Evolutionary conservation across 345 rosid species (phyloP).

Genomic region (Sonneratia caseolaris): DNA sequence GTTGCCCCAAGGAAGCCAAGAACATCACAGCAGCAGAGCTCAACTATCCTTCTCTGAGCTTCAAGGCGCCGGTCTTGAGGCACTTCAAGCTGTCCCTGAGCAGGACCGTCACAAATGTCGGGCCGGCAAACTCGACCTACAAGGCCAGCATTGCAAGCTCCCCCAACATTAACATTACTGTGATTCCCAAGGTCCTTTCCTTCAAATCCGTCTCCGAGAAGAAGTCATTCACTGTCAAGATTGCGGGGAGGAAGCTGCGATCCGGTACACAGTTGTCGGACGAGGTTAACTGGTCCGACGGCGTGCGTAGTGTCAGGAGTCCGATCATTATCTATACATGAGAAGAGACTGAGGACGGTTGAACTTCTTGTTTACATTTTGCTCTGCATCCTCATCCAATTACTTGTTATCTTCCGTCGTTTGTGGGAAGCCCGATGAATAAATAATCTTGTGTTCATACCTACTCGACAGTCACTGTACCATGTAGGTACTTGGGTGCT

Average conservation of each 20-base stretch:
- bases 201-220: background rate
- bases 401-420: no score
- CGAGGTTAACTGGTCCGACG: conserved; percentile 12
- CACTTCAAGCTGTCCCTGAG: background rate
- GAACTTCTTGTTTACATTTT: no score
- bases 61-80: background rate
- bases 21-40: background rate
- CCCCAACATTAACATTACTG: background rate
- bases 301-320: conserved; percentile 10
- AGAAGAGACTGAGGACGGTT: no score
- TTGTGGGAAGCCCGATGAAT: no score
- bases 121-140: conserved; percentile 1
- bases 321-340: conserved; percentile 7
- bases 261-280: background rate
- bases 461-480: no score
- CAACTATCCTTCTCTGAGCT: conserved; percentile 3
- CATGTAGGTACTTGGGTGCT: no score
- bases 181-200: background rate
- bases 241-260: conserved; percentile 8
- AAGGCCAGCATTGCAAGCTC: background rate
- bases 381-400: no score
- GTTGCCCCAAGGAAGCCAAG: background rate
- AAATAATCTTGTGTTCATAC: no score
- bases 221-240: conserved; percentile 5
- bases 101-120: conserved; percentile 5